Conservation (phyloP, 2,329 filamentous ascomycete genomes). For the Pestalotiopsis sp. region DNA sequence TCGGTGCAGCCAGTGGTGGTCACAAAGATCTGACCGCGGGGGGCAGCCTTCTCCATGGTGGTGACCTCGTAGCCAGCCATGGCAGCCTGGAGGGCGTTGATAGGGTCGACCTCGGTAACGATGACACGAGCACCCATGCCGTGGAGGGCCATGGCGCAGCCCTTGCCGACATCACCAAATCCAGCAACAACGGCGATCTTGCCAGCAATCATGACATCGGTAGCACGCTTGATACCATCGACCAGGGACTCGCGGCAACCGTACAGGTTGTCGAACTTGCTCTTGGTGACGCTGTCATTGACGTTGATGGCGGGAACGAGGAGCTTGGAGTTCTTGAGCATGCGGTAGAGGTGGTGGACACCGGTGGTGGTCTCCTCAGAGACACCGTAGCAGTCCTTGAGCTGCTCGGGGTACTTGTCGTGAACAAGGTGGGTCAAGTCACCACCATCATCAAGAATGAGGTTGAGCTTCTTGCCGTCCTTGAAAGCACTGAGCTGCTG, state of each 20-base stretch:
- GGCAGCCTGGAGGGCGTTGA: slow-evolving; percentile 98
- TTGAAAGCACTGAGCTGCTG: slow-evolving; percentile 98
- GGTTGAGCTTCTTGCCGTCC: slow-evolving; percentile 93
- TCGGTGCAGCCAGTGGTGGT: slow-evolving; percentile 99
- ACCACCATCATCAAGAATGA: slow-evolving; percentile 98
- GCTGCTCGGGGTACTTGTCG: slow-evolving; percentile 97
- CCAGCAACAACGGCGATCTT: slow-evolving; percentile 98
- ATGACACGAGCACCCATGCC: slow-evolving; percentile 97
- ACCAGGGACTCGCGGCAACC: slow-evolving; percentile 98
- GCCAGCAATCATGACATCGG: slow-evolving; percentile 99
- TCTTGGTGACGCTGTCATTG: slow-evolving; percentile 99
- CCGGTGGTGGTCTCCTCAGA: slow-evolving; percentile 99
- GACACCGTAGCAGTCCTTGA: slow-evolving; percentile 97
- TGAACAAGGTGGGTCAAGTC: slow-evolving; percentile 96
- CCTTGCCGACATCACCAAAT: slow-evolving; percentile 99
- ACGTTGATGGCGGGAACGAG: slow-evolving; percentile 97
- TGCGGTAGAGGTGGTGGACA: slow-evolving; percentile 98
- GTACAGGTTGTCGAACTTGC: slow-evolving; percentile 99
- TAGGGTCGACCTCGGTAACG: slow-evolving; percentile 96
- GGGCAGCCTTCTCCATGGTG: slow-evolving; percentile 96
- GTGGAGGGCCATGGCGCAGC: slow-evolving; percentile 92
- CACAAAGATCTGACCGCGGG: slow-evolving; percentile 94
- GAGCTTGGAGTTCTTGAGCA: slow-evolving; percentile 89
- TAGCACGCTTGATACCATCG: slow-evolving; percentile 99
- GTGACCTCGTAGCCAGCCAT: slow-evolving; percentile 96